Evolutionary conservation across 140 eudicot species (phyloP), one percentile per base, ranked within the genome.

Genomic region (Ambrosia hybrid): DNA sequence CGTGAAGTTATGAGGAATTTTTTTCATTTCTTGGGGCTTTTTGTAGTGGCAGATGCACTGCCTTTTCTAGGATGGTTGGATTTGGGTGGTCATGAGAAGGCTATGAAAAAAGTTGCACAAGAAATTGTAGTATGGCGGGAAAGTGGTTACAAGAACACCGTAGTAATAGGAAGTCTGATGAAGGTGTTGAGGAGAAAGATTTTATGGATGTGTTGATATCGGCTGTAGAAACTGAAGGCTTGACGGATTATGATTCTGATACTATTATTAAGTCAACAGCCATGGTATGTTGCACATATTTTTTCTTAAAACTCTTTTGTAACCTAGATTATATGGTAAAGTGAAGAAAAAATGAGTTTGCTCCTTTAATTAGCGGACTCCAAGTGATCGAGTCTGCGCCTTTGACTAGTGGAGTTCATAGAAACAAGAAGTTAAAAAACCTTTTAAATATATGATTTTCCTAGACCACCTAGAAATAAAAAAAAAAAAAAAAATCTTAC

Each of bases 141-240:
- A 76, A 51, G 55, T 82, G 80, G 86, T 67, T 74, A 26, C 56
- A 74, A 7, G 86, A 82, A 39, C 86, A 78, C 38, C 65, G 76
- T 0, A 36, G 41, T 5, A 78, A 51, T 15, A 57, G 66, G 51
- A 72, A 64, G 0, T 75, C 70, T 9, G 63, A 53, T 14, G 59
- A 52, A 14, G 58, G 1, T 49, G 46, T 17, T 9, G 77, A 43
- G 55, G 65, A 82, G 48, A 76, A 73, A 67, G 86, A 82, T 69
- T 78, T 82, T 39, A 78, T 78, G 78, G 86, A 82, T 51, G 80
- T 78, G 70, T 43, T 82, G 83, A 68, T 82, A 10, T 73, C 80
- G 2, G 57, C 68, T 1, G 67, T 71, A 5, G 86, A 75, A 34
- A 51, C 33, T 1, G 71, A 57, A 11, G 74, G 57, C 30, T 30